Evolutionary conservation across 2,329 filamentous ascomycete species (phyloP), one percentile per base, ranked within the genome.

Genomic region (Monilinia aucupariae): DNA sequence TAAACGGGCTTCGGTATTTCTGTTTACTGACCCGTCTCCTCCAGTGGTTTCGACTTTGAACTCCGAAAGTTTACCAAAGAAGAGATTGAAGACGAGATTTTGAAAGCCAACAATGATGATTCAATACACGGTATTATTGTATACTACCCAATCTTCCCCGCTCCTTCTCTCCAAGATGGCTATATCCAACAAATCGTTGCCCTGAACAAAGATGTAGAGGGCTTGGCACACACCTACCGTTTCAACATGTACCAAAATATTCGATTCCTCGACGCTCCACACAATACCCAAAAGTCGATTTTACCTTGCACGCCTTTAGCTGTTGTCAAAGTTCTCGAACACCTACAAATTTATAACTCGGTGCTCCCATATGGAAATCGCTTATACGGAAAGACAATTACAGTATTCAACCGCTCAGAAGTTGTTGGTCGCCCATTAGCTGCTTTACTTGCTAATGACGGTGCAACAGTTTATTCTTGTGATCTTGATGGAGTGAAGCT

Each of bases 231-330:
- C 77, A 88, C 87, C 74, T 92, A 97, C 78, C 89, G 97, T 73
- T 92, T 93, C 84, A 99, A 99, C 83, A 97, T 99, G 92, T 99
- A 97, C 79, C 90, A 97, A 81, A 99, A 99, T 79, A 85, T 96
- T 71, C 91, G 94, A 68, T 97, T 92, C 80, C 82, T 99, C 63
- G 94, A 99, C 77, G 80, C 86, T 30, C 88, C 88, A 5, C 76
- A 81, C 50, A 90, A 91, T 75, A 81, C 80, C 64, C 90, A 91
- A 76, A 97, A 99, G 80, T 96, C 89, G 55, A 91, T 97, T 68
- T 80, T 99, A 59, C 94, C 94, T 6, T 99, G 94, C 81, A 99
- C 94, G 2, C 94, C 94, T 20, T 84, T 99, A 30, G 94, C 94
- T 32, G 89, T 96, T 65, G 90, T 97, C 80, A 99, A 99, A 82